Conservation (phyloP, 345 rosid species). For the Laguncularia racemosa region DNA sequence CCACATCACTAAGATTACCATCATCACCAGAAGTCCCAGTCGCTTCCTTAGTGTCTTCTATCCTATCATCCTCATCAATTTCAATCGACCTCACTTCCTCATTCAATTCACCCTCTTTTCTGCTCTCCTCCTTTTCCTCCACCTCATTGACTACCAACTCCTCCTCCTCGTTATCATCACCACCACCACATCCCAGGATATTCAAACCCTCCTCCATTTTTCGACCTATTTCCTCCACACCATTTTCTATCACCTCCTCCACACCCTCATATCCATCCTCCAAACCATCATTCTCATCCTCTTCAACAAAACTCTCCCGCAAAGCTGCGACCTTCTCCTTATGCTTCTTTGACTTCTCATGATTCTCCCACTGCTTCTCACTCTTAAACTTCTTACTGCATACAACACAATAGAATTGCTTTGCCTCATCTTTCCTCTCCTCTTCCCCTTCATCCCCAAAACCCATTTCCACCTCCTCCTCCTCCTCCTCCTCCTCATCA, state of each 20-base stretch:
- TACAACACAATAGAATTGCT: slow-evolving; percentile 67
- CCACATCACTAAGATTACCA: slow-evolving; percentile 32
- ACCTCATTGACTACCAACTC: slow-evolving; percentile 22
- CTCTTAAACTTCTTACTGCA: slow-evolving; percentile 94
- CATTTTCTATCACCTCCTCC: slow-evolving; percentile 14
- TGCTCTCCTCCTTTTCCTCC: slow-evolving; percentile 16
- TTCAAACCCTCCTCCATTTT: slow-evolving; percentile 34
- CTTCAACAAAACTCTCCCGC: slow-evolving; percentile 48
- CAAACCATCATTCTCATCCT: slow-evolving; percentile 26
- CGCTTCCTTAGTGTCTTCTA: slow-evolving; percentile 2
- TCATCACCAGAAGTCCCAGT: slow-evolving; percentile 13
- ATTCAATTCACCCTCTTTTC: slow-evolving; percentile 10
- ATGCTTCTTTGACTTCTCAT: slow-evolving; percentile 96
- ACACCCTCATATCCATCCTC: slow-evolving; percentile 19
- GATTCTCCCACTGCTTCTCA: slow-evolving; percentile 95
- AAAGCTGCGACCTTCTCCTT: slow-evolving; percentile 82
- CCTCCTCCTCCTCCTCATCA: slow-evolving; percentile 22
- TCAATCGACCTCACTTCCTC: slow-evolving; percentile 4
- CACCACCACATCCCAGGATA: slow-evolving; percentile 19
- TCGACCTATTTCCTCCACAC: slow-evolving; percentile 33
- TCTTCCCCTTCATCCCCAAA: slow-evolving; percentile 7
- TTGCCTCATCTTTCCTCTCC: slow-evolving; percentile 23
- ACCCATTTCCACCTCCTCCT: slow-evolving; percentile 16
- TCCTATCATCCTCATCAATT: neutral
- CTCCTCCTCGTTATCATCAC: slow-evolving; percentile 12